Conservation (phyloP, 139 green algal genomes). For the Coccomyxa sp. region DNA sequence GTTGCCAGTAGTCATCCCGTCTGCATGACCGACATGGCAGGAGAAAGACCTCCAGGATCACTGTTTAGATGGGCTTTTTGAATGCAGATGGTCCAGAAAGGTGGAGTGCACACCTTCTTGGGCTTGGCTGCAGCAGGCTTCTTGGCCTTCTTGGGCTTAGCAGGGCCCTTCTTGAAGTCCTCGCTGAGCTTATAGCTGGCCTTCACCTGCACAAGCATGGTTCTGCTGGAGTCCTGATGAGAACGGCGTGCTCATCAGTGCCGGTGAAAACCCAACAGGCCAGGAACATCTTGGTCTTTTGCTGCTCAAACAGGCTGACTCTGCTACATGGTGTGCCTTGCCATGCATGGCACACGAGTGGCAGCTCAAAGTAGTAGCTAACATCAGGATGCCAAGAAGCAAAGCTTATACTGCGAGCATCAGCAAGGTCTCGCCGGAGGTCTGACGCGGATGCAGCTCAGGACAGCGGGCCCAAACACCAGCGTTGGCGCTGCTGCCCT, state of each 20-base stretch:
- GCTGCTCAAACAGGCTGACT: neutral
- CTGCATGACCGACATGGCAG: neutral
- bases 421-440: too few species aligned
- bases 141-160: neutral
- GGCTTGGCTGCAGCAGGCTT: constrained; percentile 1
- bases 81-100: neutral
- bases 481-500: too few species aligned
- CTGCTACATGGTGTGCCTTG: neutral
- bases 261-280: neutral
- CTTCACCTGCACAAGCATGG: constrained; percentile 33
- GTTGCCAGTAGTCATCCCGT: neutral
- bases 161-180: constrained; percentile 2
- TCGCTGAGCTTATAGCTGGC: constrained; percentile 56
- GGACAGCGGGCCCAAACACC: too few species aligned
- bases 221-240: neutral
- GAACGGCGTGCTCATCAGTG: too few species aligned
- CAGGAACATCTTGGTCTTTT: neutral
- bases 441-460: too few species aligned
- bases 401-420: too few species aligned
- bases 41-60: too few species aligned
- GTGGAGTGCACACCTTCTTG: too few species aligned
- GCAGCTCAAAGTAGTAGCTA: neutral
- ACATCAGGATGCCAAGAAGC: neutral
- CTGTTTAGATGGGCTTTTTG: too few species aligned
- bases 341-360: neutral